Evolutionary conservation across 1,284 basidiomycete genomes (phyloP).

Genomic region (Moniliella sp.): DNA sequence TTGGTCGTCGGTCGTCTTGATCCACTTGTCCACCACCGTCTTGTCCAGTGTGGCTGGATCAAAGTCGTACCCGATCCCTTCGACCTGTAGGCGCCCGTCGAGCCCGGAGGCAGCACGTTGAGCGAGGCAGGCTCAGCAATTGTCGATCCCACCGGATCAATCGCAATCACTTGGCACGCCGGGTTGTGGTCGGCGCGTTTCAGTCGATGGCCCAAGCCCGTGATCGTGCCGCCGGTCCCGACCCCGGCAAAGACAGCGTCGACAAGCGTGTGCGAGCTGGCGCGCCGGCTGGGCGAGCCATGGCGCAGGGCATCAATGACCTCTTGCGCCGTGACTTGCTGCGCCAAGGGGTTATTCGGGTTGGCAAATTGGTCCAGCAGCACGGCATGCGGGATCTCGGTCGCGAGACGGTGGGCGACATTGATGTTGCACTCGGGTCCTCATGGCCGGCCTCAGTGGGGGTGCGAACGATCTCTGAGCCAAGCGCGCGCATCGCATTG

Average conservation of each 20-base stretch:
- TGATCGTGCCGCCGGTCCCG: constrained; percentile 83
- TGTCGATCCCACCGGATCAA: constrained; percentile 81
- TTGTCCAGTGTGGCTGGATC: constrained; percentile 21
- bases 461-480: constrained; percentile 80
- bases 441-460: constrained; percentile 73
- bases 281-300: not conserved
- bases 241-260: constrained; percentile 48
- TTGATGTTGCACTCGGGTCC: constrained; percentile 72
- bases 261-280: not conserved
- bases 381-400: constrained; percentile 59
- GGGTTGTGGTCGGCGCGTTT: constrained; percentile 33
- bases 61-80: constrained; percentile 35
- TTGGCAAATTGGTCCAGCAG: constrained; percentile 71
- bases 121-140: constrained; percentile 49
- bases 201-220: constrained; percentile 60
- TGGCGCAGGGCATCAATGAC: too few species aligned
- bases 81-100: constrained; percentile 43
- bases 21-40: constrained; percentile 41
- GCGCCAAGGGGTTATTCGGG: constrained; percentile 39
- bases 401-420: constrained; percentile 56
- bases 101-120: constrained; percentile 41
- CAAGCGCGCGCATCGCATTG: constrained; percentile 66
- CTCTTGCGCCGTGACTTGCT: constrained; percentile 20
- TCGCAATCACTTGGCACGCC: constrained; percentile 45
- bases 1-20: constrained; percentile 64